These are phyloP conservation scores for Nemania serpens DNA, from an alignment of 2,329 filamentous ascomycete species.

Conservation along the genomic window DNA sequence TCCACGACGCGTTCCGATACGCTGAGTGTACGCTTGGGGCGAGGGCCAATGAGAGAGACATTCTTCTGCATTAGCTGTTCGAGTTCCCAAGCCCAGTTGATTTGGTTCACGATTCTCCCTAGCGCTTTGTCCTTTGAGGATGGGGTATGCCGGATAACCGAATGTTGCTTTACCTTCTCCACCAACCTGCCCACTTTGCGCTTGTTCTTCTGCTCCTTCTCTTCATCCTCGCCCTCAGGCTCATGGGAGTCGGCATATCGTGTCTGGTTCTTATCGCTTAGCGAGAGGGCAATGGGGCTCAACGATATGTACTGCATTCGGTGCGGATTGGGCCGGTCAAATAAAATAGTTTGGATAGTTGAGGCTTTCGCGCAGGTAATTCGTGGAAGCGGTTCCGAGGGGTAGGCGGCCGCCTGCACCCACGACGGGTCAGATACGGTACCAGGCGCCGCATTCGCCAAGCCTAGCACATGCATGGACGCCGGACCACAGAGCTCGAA, in stretches of 20 bases:
- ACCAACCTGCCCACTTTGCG: constrained; percentile 70
- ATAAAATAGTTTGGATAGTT: constrained; percentile 86
- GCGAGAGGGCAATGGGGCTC: constrained; percentile 82
- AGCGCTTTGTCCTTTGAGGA: constrained; percentile 85
- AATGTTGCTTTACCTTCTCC: constrained; percentile 87
- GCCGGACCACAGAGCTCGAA: constrained; percentile 83
- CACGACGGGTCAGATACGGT: constrained; percentile 68
- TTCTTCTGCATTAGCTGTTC: constrained; percentile 87
- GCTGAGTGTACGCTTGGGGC: constrained; percentile 82
- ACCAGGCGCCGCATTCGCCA: constrained; percentile 67
- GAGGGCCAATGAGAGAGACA: constrained; percentile 78
- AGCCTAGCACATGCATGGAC: constrained; percentile 83
- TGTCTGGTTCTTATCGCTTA: constrained; percentile 70
- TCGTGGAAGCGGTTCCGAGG: constrained; percentile 62
- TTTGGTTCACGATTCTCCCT: constrained; percentile 82
- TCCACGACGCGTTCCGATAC: constrained; percentile 94
- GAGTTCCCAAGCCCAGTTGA: constrained; percentile 95
- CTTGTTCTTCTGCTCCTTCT: constrained; percentile 61
- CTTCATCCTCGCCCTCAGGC: constrained; percentile 74
- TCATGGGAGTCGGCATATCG: constrained; percentile 46
- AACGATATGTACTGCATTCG: constrained; percentile 97
- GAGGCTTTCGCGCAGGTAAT: constrained; percentile 74
- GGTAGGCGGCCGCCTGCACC: constrained; percentile 64
- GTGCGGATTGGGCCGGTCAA: constrained; percentile 80
- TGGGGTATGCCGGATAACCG: constrained; percentile 74